Evolutionary conservation across 2,329 filamentous ascomycete genomes (phyloP), one percentile per base, ranked within the genome.

Genomic region (Huntiella abstrusa): DNA sequence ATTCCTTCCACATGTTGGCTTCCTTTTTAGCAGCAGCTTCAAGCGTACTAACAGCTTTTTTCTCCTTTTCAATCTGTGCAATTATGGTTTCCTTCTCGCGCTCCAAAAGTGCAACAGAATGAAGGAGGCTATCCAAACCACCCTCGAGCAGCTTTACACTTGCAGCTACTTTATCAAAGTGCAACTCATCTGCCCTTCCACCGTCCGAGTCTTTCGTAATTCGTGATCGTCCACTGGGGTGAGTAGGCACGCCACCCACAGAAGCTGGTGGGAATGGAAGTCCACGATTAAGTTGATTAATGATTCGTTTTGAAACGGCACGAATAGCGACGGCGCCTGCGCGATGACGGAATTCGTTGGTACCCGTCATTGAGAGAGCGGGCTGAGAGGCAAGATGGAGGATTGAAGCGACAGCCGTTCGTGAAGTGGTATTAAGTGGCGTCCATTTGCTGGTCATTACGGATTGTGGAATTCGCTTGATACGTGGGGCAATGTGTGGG

Each of bases 401-500:
- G 22, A 82, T 64, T 12, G 63, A 58, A 13, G 65, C 62, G n/a
- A 79, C 66, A 44, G 69, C 68, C 5, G 68, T 62, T 46, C 80
- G 60, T 37, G 77, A 72, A 17, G 65, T 59, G 5, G 62, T 57
- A 4, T 72, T 65, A 4, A 83, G 65, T 4, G 71, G 64, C 2
- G 66, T 63, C 80, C 80, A 85, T 56, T 80, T 83, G 37, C 77
- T 62, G 5, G 41, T 69, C 49, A 92, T 80, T 34, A 68, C 71
- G 22, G 71, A 68, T 51, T 69, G 71, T n/a, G 75, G 71, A 38
- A 84, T 64, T 37, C 64, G 64, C 33, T 66, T 68, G 10, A 64
- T 68, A 28, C 64, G 64, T 11, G 71, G 59, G 5, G 65, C 62
- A 42, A 79, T 60, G 53, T 73, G 68, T 39, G 66, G 65, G 56